A percentile compares a stretch with the other conserved stretches of the same genome.
Evolutionary conservation across 805 yeast genomes (phyloP).

Genomic region (Wickerhamiella azyma): DNA sequence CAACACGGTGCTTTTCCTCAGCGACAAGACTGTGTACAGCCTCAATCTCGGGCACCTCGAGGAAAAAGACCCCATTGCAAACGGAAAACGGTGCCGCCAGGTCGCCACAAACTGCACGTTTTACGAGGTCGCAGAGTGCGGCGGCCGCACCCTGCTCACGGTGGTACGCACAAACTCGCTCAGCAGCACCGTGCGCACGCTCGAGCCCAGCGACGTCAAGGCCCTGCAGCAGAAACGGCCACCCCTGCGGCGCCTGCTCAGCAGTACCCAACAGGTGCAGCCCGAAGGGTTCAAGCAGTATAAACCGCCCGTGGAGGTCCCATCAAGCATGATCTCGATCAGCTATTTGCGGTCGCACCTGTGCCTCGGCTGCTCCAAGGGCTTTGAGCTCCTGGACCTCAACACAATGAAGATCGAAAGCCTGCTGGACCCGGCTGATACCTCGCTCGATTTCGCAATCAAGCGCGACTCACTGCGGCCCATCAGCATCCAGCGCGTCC

Average conservation of each 20-base stretch:
- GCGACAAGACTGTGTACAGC: slow-evolving; percentile 70
- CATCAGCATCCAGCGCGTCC: slow-evolving; percentile 78
- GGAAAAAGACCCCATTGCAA: slow-evolving; percentile 30
- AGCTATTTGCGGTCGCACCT: slow-evolving; percentile 78
- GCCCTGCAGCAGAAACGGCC: slow-evolving; percentile 27
- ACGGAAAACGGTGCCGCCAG: slow-evolving; percentile 51
- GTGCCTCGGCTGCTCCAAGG: slow-evolving; percentile 92
- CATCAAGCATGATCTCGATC: slow-evolving; percentile 81
- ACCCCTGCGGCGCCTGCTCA: slow-evolving; percentile 27
- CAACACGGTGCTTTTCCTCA: slow-evolving; percentile 61
- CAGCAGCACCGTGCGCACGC: slow-evolving; percentile 61
- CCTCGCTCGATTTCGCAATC: slow-evolving; percentile 86
- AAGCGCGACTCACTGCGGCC: slow-evolving; percentile 76
- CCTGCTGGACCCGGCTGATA: slow-evolving; percentile 93
- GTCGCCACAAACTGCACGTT: slow-evolving; percentile 77
- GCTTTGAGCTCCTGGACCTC: slow-evolving; percentile 85
- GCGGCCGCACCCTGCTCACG: slow-evolving; percentile 76
- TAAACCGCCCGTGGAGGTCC: slow-evolving; percentile 59
- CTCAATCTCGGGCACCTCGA: slow-evolving; percentile 54
- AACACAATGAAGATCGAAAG: slow-evolving; percentile 78
- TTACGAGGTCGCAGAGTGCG: slow-evolving; percentile 86
- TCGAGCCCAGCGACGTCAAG: slow-evolving; percentile 74
- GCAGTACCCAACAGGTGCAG: slow-evolving; percentile 28
- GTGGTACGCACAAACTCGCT: slow-evolving; percentile 75
- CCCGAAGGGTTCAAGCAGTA: slow-evolving; percentile 54